A percentile compares a stretch with the other conserved stretches of the same genome.
These are phyloP conservation scores for Fusarium abutilonis DNA, from an alignment of 2,329 filamentous ascomycete species.

Conservation along the genomic window DNA sequence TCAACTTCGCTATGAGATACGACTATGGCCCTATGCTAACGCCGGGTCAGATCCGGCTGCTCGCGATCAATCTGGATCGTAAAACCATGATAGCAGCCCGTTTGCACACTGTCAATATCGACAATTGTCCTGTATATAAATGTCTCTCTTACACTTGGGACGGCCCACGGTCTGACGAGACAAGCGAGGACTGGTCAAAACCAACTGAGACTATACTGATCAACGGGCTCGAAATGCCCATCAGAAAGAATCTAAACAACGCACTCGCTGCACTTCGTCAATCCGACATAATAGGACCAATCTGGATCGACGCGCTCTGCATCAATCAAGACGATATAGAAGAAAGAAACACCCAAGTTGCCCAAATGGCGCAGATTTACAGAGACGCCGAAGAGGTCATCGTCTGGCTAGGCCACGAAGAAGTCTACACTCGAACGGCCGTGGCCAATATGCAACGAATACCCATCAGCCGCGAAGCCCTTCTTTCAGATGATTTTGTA, in stretches of 20 bases:
- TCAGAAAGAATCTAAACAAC: constrained; percentile 3
- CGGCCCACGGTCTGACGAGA: background rate
- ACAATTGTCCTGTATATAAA: background rate
- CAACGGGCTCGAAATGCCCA: background rate
- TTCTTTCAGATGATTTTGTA: constrained; percentile 1
- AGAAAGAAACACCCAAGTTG: background rate
- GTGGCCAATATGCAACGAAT: constrained; percentile 1
- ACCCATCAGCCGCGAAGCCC: background rate
- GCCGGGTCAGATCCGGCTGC: background rate
- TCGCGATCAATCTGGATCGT: background rate
- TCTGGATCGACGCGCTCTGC: constrained; percentile 7
- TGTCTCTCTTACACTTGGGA: constrained; percentile 9
- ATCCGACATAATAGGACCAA: background rate
- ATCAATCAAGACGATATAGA: constrained; percentile 6
- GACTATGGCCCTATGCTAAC: background rate
- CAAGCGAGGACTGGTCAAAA: background rate
- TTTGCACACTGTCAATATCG: background rate
- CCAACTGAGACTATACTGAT: background rate
- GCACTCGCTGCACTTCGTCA: background rate
- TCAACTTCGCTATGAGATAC: background rate
- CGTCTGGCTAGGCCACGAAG: constrained; percentile 1
- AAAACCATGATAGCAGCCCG: background rate
- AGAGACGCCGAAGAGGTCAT: background rate
- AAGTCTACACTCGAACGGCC: background rate
- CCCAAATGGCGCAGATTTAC: constrained; percentile 1